Percentiles rank a stretch among this genome's conserved stretches.
These are phyloP conservation scores for Lentinula novae-zelandiae DNA, from an alignment of 1,284 basidiomycete genomes.

Conservation along the genomic window DNA sequence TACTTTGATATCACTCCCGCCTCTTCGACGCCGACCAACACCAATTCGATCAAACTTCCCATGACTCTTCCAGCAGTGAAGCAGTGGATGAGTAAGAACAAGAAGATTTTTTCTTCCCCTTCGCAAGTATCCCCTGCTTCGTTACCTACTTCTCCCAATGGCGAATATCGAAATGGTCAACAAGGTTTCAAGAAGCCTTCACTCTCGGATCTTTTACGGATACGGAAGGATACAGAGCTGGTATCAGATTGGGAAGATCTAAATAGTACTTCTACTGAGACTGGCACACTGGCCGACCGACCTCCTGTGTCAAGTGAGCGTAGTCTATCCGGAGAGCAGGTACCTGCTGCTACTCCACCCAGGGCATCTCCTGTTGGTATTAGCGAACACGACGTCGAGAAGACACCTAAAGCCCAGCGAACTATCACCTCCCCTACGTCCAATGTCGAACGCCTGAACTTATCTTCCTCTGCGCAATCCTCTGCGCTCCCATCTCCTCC, in stretches of 20 bases:
- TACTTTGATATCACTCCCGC: constrained; percentile 42
- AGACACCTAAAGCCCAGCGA: constrained; percentile 37
- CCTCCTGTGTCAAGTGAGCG: constrained; percentile 15
- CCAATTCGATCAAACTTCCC: constrained; percentile 51
- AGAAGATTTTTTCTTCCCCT: constrained; percentile 40
- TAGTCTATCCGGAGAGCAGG: constrained; percentile 24
- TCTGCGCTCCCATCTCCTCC: constrained; percentile 45
- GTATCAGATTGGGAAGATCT: constrained; percentile 64
- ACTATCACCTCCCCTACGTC: constrained; percentile 23
- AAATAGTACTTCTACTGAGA: constrained; percentile 42
- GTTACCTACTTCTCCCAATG: constrained; percentile 25
- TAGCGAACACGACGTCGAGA: constrained; percentile 33
- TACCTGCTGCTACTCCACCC: constrained; percentile 18
- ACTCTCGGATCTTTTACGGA: constrained; percentile 56
- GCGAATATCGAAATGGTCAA: constrained; percentile 12
- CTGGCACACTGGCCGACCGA: constrained; percentile 32
- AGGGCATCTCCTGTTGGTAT: constrained; percentile 7
- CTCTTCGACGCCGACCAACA: constrained; percentile 31
- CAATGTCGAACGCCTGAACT: constrained; percentile 23
- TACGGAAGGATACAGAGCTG: constrained; percentile 50
- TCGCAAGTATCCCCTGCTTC: constrained; percentile 33
- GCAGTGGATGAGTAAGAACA: constrained; percentile 67
- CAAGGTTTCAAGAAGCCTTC: constrained; percentile 54
- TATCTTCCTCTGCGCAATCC: constrained; percentile 22
- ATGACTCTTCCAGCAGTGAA: constrained; percentile 71